phyloP scores from a whole-genome alignment of 2,329 filamentous ascomycete species.

The Aspergillus sp. region DNA sequence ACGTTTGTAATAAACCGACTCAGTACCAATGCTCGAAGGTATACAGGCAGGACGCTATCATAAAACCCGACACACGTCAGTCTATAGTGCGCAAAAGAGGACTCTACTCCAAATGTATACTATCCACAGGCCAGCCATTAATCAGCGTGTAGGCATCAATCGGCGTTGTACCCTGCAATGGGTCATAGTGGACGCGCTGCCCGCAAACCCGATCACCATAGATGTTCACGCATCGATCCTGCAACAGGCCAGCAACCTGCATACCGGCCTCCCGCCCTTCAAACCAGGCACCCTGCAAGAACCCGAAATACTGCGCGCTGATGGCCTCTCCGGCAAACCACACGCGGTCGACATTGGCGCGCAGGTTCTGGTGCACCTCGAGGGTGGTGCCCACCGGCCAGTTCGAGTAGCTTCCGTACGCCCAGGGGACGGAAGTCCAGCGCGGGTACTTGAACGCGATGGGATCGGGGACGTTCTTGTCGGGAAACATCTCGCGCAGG shows the following conservation, averaged over 20 bases:
- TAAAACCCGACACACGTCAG: not conserved
- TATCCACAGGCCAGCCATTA: conserved; percentile 30
- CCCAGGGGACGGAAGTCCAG: conserved; percentile 52
- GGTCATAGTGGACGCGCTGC: conserved; percentile 23
- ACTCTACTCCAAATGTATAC: conserved; percentile 17
- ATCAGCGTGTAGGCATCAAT: conserved; percentile 24
- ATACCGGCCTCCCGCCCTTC: conserved; percentile 53
- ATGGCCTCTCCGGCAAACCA: conserved; percentile 66
- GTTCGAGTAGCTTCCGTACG: conserved; percentile 64
- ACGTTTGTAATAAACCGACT: no score
- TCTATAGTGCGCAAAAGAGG: not conserved
- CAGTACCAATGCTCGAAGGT: no score
- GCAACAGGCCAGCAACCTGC: conserved; percentile 25
- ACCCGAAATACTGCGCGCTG: conserved; percentile 62
- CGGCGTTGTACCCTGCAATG: conserved; percentile 29
- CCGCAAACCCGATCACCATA: conserved; percentile 17
- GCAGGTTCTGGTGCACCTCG: conserved; percentile 64
- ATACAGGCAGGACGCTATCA: not conserved
- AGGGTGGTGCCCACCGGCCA: conserved; percentile 64
- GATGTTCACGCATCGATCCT: conserved; percentile 14
- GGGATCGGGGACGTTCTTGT: conserved; percentile 57
- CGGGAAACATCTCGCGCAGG: conserved; percentile 60
- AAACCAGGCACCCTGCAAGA: conserved; percentile 61
- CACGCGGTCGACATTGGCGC: conserved; percentile 59
- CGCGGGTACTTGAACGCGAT: conserved; percentile 60